Percentiles rank a stretch among this genome's conserved stretches.
phyloP scores from a whole-genome alignment of 306 rosid genomes.

The Gastrolobium bilobum region DNA sequence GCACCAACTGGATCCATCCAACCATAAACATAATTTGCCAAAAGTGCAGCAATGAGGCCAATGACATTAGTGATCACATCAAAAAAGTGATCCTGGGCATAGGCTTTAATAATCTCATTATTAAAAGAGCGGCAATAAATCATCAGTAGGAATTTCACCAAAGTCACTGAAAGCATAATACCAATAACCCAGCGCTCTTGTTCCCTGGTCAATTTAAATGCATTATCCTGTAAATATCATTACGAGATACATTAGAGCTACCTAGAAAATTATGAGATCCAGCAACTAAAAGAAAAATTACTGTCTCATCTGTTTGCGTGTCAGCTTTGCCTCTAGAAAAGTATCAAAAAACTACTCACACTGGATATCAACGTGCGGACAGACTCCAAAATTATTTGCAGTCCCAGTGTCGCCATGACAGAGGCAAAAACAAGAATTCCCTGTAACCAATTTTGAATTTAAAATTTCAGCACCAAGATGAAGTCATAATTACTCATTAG shows the following conservation, averaged over 20 bases:
- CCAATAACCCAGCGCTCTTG: slow-evolving; percentile 97
- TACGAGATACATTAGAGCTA: slow-evolving; percentile 18
- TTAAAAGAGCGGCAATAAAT: slow-evolving; percentile 88
- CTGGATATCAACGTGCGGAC: slow-evolving; percentile 67
- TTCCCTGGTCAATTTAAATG: slow-evolving; percentile 70
- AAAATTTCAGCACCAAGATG: slow-evolving; percentile 33
- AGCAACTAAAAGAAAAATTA: slow-evolving; percentile 6
- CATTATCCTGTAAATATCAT: slow-evolving; percentile 60
- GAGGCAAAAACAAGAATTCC: slow-evolving; percentile 99
- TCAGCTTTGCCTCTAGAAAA: slow-evolving; percentile 29
- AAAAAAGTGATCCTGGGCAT: slow-evolving; percentile 98
- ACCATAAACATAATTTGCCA: slow-evolving; percentile 79
- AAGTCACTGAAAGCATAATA: slow-evolving; percentile 90
- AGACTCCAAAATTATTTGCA: slow-evolving; percentile 98
- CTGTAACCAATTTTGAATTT: slow-evolving; percentile 57
- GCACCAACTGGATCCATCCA: slow-evolving; percentile 99
- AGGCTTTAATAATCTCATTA: slow-evolving; percentile 92
- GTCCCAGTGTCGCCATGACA: slow-evolving; percentile 98
- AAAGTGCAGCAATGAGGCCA: slow-evolving; percentile 94
- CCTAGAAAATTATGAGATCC: slow-evolving; percentile 1
- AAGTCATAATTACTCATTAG: not conserved
- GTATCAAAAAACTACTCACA: slow-evolving; percentile 62
- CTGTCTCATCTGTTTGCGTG: not conserved
- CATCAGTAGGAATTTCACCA: slow-evolving; percentile 80
- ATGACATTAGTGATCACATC: slow-evolving; percentile 95